Evolutionary conservation across 2,329 filamentous ascomycete species (phyloP).

Genomic region (Pezicula radicicola): DNA sequence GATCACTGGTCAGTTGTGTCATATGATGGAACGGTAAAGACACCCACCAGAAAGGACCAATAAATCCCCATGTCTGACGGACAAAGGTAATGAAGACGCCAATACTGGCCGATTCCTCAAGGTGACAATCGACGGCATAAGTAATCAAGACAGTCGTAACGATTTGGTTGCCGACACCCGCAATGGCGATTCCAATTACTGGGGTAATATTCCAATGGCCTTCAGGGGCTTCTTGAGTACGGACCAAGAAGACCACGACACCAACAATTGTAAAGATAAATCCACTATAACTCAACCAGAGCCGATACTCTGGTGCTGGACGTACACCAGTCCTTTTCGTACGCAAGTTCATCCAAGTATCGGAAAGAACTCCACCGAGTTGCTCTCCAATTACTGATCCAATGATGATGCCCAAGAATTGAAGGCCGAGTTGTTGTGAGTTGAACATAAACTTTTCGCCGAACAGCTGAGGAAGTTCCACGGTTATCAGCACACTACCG

Average conservation of each 20-base stretch:
- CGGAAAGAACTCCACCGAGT: conserved; percentile 44
- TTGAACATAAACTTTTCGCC: conserved; percentile 52
- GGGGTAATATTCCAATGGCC: conserved; percentile 54
- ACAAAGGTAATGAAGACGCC: conserved; percentile 58
- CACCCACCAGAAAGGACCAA: conserved; percentile 18
- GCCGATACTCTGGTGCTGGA: conserved; percentile 46
- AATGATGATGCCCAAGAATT: conserved; percentile 54
- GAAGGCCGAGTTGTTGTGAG: conserved; percentile 53
- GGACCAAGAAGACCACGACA: conserved; percentile 51
- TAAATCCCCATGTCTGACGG: conserved; percentile 50
- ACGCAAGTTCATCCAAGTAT: conserved; percentile 47
- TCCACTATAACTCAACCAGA: conserved; percentile 56
- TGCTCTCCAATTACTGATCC: conserved; percentile 57
- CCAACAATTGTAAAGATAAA: conserved; percentile 48
- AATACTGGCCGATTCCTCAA: conserved; percentile 47
- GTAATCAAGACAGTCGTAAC: conserved; percentile 59
- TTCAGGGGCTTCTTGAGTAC: conserved; percentile 38
- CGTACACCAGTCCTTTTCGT: conserved; percentile 29
- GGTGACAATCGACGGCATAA: conserved; percentile 57
- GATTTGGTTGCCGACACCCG: conserved; percentile 55
- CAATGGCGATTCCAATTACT: conserved; percentile 48
- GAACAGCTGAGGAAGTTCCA: conserved; percentile 59
- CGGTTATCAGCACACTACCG: conserved; percentile 47
- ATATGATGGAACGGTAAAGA: not conserved
- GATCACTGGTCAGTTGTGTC: not conserved